Evolutionary conservation across 441 rosid genomes (phyloP).

Genomic region (Hura crepitans): DNA sequence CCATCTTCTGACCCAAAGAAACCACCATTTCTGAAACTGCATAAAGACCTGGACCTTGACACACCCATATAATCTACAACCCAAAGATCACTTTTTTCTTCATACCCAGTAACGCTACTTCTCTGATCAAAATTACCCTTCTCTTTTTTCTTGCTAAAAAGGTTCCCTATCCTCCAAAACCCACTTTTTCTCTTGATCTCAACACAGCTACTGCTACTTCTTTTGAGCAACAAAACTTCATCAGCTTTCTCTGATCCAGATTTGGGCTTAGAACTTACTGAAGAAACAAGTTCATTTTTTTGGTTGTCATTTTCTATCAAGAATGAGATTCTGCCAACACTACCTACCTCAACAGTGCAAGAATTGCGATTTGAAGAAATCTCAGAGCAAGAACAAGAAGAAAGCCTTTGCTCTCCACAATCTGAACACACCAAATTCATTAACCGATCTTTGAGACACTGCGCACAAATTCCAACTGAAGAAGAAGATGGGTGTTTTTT

Average conservation of each 20-base stretch:
- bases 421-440: slow-evolving; percentile 78
- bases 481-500: slow-evolving; percentile 77
- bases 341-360: slow-evolving; percentile 56
- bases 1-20: slow-evolving; percentile 69
- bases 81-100: slow-evolving; percentile 70
- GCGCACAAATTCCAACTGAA: slow-evolving; percentile 75
- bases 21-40: slow-evolving; percentile 74
- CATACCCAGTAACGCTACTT: slow-evolving; percentile 38
- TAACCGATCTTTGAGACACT: slow-evolving; percentile 84
- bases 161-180: slow-evolving; percentile 70
- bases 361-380: slow-evolving; percentile 58
- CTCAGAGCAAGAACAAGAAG: slow-evolving; percentile 90
- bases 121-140: slow-evolving; percentile 32
- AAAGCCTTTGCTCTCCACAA: slow-evolving; percentile 90
- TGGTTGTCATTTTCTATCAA: slow-evolving; percentile 60
- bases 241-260: slow-evolving; percentile 35
- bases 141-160: slow-evolving; percentile 64
- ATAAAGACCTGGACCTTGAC: slow-evolving; percentile 86
- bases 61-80: slow-evolving; percentile 67
- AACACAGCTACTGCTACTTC: slow-evolving; percentile 81
- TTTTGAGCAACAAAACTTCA: slow-evolving; percentile 55
- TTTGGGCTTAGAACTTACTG: slow-evolving; percentile 21
- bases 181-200: slow-evolving; percentile 76
- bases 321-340: slow-evolving; percentile 73
- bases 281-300: slow-evolving; percentile 24